A percentile compares a stretch with the other conserved stretches of the same genome.
phyloP scores from a whole-genome alignment of 2,329 filamentous ascomycete genomes.

The Dactylellina leptospora region DNA sequence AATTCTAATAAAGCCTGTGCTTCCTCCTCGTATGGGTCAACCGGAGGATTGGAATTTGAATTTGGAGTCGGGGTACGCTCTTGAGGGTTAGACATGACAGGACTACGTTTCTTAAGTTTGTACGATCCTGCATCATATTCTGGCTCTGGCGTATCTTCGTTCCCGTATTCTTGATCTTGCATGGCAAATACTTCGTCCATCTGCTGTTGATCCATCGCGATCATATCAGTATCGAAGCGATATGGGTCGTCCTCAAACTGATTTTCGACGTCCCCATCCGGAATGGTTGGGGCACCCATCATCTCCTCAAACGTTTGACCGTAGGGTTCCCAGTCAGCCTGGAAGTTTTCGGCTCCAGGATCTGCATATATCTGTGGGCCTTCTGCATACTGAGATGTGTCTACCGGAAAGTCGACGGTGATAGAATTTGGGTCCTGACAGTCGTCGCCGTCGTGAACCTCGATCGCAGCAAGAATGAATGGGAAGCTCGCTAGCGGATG shows the following conservation, averaged over 20 bases:
- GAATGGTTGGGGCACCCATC: constrained; percentile 18
- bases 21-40: background rate
- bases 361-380: background rate
- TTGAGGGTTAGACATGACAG: background rate
- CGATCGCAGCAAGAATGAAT: constrained; percentile 1
- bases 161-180: background rate
- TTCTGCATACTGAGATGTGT: background rate
- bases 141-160: background rate
- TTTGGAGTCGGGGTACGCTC: background rate
- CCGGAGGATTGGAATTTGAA: no score
- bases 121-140: background rate
- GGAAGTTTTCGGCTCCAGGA: background rate
- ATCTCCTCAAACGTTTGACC: background rate
- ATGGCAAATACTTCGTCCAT: constrained; percentile 1
- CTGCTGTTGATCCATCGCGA: background rate
- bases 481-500: constrained; percentile 4
- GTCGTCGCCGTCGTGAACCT: constrained; percentile 23
- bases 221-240: background rate
- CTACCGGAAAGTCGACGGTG: constrained; percentile 7
- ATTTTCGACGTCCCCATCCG: background rate
- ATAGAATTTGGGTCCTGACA: constrained; percentile 24
- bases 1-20: constrained; percentile 1
- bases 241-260: background rate
- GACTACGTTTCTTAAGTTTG: constrained; percentile 14
- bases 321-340: background rate